Evolutionary conservation across 1,284 basidiomycete genomes (phyloP).

Genomic region (Sporisorium exsertum): DNA sequence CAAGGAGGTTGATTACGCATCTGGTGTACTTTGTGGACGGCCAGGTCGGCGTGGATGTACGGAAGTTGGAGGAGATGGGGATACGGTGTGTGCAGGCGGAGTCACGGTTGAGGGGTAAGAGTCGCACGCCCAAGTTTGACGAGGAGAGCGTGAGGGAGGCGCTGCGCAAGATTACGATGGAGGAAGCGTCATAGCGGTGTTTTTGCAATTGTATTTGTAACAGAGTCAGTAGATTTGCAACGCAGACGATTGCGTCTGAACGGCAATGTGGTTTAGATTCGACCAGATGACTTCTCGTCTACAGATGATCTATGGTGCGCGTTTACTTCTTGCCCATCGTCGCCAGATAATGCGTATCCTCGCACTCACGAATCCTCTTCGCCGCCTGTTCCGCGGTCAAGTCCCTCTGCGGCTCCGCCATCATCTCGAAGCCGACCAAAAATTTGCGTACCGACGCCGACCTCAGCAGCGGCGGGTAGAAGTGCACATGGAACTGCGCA

Average conservation of each 20-base stretch:
- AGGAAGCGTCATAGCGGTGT: neutral
- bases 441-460: conserved; percentile 89
- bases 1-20: conserved; percentile 77
- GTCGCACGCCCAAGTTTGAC: conserved; percentile 41
- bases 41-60: conserved; percentile 22
- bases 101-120: conserved; percentile 15
- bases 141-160: conserved; percentile 26
- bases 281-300: too few relatives aligned
- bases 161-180: conserved; percentile 8
- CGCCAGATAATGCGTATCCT: conserved; percentile 51
- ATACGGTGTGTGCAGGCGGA: conserved; percentile 17
- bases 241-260: too few relatives aligned
- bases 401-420: conserved; percentile 91
- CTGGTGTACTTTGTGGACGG: conserved; percentile 69
- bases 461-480: conserved; percentile 85
- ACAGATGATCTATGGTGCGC: too few relatives aligned
- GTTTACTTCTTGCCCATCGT: conserved; percentile 22
- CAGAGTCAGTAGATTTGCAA: neutral
- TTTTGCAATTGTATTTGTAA: neutral
- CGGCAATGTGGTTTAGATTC: too few relatives aligned
- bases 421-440: conserved; percentile 90
- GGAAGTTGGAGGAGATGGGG: conserved; percentile 14
- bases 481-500: conserved; percentile 89
- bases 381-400: conserved; percentile 92
- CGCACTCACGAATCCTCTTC: conserved; percentile 73